Base-by-base conservation (phyloP, 371 early-diverging fungal species). In the Mortierella sp. region DNA sequence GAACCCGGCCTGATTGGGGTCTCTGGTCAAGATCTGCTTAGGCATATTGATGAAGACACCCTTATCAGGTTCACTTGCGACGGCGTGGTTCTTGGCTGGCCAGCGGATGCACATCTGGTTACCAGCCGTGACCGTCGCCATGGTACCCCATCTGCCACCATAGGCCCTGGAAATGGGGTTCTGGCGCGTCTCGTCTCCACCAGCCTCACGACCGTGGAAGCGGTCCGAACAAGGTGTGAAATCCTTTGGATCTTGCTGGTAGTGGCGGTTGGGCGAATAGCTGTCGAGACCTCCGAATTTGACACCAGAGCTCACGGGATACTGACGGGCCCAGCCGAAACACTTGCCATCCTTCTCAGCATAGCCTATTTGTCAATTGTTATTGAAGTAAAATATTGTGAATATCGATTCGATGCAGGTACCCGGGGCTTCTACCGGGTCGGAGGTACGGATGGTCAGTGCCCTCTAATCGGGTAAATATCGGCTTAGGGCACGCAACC, bases 31-130 rank as follows among this genome's bases (percentile, higher is more conserved):
- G 15, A 41, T 17, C 6, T 46, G 34, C 27, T 43, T 12, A 14
- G 75, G 75, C 75, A 75, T 75, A 57, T 68, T 75, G 60, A 75
- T 60, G 19, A 55, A 64, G 30, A 75, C 69, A n/a, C 32, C 48
- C 6, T 46, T 32, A 9, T 68, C 64, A 1, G 6, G 8, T 5
- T 73, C 67, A 23, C 6, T 37, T 26, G 31, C 4, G 44, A 64
- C 64, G n/a, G 75, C 75, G 26, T 75, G 75, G 64, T 75, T 75
- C 64, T 75, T 75, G 50, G 88, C 84, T 1, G 84, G 85, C 64
- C 85, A 86, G 27, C 86, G 88, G 69, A 87, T 80, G 44, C 88
- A 87, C 63, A 80, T 86, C 44, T 62, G 70, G 11, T 79, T 76
- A 42, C 88, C 88, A 64, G 86, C 85, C 23, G 80, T 84, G 80